These are phyloP conservation scores for Tuber aestivum DNA, from an alignment of 495 filamentous ascomycete genomes.

Conservation along the genomic window DNA sequence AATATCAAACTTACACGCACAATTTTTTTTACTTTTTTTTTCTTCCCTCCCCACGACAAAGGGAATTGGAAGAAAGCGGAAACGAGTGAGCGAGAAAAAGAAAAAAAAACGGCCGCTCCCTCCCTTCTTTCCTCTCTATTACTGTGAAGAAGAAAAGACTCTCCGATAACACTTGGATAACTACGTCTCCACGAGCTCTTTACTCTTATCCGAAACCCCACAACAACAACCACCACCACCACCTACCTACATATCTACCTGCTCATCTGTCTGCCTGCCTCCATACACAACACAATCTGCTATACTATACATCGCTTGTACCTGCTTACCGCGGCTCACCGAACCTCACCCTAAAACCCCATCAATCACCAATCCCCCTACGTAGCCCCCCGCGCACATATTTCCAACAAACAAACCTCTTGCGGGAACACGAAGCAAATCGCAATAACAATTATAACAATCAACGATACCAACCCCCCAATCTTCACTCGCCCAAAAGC, in stretches of 20 bases:
- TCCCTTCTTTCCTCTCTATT: slow-evolving; percentile 18
- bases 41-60: slow-evolving; percentile 27
- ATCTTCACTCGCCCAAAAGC: not conserved
- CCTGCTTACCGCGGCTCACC: not conserved
- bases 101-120: slow-evolving; percentile 13
- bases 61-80: slow-evolving; percentile 16
- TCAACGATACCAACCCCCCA: not conserved
- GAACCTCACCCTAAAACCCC: not conserved
- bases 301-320: not conserved
- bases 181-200: slow-evolving; percentile 2
- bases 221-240: slow-evolving; percentile 10
- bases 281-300: not conserved
- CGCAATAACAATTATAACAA: slow-evolving; percentile 4
- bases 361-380: not conserved
- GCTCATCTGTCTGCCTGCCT: not conserved
- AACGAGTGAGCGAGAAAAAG: slow-evolving; percentile 19
- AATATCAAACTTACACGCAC: slow-evolving; percentile 2
- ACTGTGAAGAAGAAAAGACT: slow-evolving; percentile 12
- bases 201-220: not conserved
- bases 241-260: slow-evolving; percentile 6
- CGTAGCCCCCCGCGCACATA: not conserved
- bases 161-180: slow-evolving; percentile 14
- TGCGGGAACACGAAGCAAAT: not conserved
- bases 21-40: slow-evolving; percentile 12
- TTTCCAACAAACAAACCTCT: not conserved